Percentiles rank a stretch among this genome's conserved stretches.
Evolutionary conservation across 495 filamentous ascomycete species (phyloP).

Genomic region (Hyaloscypha bicolor): DNA sequence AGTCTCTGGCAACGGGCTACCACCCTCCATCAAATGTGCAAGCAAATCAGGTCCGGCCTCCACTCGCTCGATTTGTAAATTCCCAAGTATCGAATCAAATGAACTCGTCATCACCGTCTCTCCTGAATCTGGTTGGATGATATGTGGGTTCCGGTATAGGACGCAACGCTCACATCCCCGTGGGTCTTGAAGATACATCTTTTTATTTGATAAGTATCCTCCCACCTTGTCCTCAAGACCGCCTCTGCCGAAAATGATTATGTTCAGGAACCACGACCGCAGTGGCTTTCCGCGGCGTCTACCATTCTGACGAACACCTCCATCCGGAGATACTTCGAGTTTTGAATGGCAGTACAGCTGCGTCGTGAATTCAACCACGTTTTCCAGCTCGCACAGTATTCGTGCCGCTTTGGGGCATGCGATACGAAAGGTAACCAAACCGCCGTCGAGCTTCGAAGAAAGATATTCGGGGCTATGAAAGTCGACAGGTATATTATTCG

Average conservation of each 20-base stretch:
- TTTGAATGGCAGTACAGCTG: background rate
- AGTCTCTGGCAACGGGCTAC: conserved; percentile 53
- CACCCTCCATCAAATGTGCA: conserved; percentile 43
- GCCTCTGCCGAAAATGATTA: conserved; percentile 7
- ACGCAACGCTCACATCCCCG: conserved; percentile 61
- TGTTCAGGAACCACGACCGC: conserved; percentile 14
- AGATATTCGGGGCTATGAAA: background rate
- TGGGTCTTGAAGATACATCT: conserved; percentile 53
- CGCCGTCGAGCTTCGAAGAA: background rate
- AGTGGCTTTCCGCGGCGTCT: conserved; percentile 4
- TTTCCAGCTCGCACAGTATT: background rate
- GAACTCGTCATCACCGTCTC: conserved; percentile 12
- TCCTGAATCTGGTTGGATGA: conserved; percentile 4
- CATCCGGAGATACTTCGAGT: background rate
- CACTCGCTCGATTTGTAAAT: conserved; percentile 44
- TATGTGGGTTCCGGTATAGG: conserved; percentile 66
- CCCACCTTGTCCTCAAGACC: conserved; percentile 48
- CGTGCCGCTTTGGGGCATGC: background rate
- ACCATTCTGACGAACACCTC: conserved; percentile 2
- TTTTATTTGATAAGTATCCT: conserved; percentile 49
- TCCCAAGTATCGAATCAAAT: conserved; percentile 9
- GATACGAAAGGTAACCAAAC: background rate
- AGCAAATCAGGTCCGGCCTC: conserved; percentile 38
- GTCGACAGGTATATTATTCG: background rate
- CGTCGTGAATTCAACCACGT: background rate